phyloP scores from a whole-genome alignment of 2,329 filamentous ascomycete species.

The Alternaria arbusti region DNA sequence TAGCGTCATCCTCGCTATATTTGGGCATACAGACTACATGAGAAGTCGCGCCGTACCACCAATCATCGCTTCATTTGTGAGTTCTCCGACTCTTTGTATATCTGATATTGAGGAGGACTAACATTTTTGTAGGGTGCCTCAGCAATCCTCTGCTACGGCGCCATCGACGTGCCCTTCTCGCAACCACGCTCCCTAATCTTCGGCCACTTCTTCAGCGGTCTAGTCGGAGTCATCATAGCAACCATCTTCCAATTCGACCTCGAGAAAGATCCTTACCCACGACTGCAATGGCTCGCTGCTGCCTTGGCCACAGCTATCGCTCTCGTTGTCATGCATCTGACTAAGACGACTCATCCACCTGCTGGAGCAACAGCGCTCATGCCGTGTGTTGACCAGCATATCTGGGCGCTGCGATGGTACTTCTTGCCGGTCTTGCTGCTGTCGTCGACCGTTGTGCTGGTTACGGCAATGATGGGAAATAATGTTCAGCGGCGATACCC shows the following conservation, averaged over 20 bases:
- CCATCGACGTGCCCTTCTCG: constrained; percentile 53
- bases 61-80: constrained; percentile 51
- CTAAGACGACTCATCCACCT: constrained; percentile 56
- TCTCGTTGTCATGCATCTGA: constrained; percentile 55
- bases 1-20: constrained; percentile 50
- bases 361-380: constrained; percentile 56
- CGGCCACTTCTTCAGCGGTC: constrained; percentile 54
- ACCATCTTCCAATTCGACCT: constrained; percentile 53
- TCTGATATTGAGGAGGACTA: not conserved
- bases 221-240: constrained; percentile 52
- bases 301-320: constrained; percentile 52
- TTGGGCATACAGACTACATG: constrained; percentile 50
- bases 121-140: constrained; percentile 47
- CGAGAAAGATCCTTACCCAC: constrained; percentile 28
- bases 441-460: constrained; percentile 49
- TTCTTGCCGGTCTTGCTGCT: constrained; percentile 52
- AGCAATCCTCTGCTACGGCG: constrained; percentile 55
- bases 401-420: constrained; percentile 52
- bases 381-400: constrained; percentile 47
- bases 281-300: constrained; percentile 53
- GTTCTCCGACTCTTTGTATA: constrained; percentile 12
- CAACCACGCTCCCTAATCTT: constrained; percentile 54
- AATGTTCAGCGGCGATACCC: constrained; percentile 55
- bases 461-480: constrained; percentile 52
- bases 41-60: constrained; percentile 48